A percentile compares a stretch with the other conserved stretches of the same genome.
Evolutionary conservation across 371 early-diverging fungal genomes (phyloP).

Genomic region (Mucor irregularis): DNA sequence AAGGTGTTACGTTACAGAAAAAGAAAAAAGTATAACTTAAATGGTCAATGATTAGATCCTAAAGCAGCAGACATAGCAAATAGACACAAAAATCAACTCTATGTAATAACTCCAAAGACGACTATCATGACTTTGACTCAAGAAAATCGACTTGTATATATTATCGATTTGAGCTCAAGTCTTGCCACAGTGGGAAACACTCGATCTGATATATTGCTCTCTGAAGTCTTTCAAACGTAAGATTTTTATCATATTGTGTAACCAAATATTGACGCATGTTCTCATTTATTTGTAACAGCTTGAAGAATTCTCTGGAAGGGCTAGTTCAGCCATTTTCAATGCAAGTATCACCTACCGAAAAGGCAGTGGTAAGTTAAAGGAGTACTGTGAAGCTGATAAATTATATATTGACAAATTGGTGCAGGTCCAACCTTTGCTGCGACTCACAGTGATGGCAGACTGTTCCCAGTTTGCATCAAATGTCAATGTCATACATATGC

Average conservation of each 20-base stretch:
- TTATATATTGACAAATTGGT: not conserved
- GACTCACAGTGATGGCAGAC: constrained; percentile 78
- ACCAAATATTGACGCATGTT: constrained; percentile 9
- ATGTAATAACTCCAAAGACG: constrained; percentile 66
- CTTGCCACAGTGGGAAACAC: constrained; percentile 70
- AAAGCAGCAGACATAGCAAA: not conserved
- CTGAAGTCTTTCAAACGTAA: constrained; percentile 62
- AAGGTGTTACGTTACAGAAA: not conserved
- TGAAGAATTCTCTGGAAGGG: constrained; percentile 42
- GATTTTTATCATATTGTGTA: not conserved
- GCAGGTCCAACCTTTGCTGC: constrained; percentile 50
- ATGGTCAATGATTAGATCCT: constrained; percentile 3
- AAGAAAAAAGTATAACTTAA: no score
- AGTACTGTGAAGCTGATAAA: not conserved
- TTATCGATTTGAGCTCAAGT: constrained; percentile 76
- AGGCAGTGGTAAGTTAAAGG: constrained; percentile 30
- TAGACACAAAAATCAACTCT: constrained; percentile 26
- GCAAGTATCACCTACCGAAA: constrained; percentile 33
- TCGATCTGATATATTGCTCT: constrained; percentile 53
- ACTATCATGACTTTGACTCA: constrained; percentile 59
- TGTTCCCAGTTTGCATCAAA: constrained; percentile 72
- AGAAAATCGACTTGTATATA: constrained; percentile 68
- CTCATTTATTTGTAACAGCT: no score
- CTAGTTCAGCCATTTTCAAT: constrained; percentile 50
- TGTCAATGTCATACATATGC: constrained; percentile 54